Conservation (phyloP, 2,329 filamentous ascomycete species). For the Aspergillus sp. region DNA sequence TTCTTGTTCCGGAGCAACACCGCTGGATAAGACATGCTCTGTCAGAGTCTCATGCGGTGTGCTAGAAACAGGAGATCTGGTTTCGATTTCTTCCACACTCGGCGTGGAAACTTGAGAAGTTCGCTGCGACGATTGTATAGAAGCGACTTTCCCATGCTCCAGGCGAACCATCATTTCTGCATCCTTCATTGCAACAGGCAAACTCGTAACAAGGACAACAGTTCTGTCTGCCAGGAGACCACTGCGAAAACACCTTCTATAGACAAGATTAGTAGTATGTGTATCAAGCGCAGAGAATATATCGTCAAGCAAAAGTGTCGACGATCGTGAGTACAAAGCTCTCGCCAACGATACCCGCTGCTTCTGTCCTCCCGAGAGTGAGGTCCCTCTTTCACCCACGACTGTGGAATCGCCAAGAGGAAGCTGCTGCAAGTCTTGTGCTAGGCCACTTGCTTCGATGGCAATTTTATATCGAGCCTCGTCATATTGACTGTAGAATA, state of each 20-base stretch:
- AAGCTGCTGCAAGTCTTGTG: conserved; percentile 51
- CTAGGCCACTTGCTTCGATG: conserved; percentile 54
- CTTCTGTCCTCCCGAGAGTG: conserved; percentile 58
- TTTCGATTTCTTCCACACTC: neutral
- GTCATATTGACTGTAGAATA: conserved; percentile 55
- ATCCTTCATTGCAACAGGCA: conserved; percentile 17
- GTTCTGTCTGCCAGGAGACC: conserved; percentile 50
- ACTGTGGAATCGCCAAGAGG: conserved; percentile 52
- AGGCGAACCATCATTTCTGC: conserved; percentile 13
- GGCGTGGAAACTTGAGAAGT: neutral
- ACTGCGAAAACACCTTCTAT: conserved; percentile 52
- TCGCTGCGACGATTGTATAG: conserved; percentile 6
- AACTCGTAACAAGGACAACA: conserved; percentile 51
- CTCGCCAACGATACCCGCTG: conserved; percentile 55
- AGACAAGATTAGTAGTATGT: conserved; percentile 51
- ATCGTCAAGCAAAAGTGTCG: conserved; percentile 52
- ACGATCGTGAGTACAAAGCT: conserved; percentile 51
- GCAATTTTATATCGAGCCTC: conserved; percentile 52
- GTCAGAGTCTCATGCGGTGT: conserved; percentile 3
- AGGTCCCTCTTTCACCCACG: conserved; percentile 57
- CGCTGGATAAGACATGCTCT: neutral
- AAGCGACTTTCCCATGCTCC: conserved; percentile 13
- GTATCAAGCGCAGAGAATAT: conserved; percentile 55
- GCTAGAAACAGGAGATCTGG: neutral
- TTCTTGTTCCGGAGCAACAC: conserved; percentile 5